Evolutionary conservation across 805 yeast genomes (phyloP), one percentile per base, ranked within the genome.

Genomic region (Sungouiozyma ichnusensis): DNA sequence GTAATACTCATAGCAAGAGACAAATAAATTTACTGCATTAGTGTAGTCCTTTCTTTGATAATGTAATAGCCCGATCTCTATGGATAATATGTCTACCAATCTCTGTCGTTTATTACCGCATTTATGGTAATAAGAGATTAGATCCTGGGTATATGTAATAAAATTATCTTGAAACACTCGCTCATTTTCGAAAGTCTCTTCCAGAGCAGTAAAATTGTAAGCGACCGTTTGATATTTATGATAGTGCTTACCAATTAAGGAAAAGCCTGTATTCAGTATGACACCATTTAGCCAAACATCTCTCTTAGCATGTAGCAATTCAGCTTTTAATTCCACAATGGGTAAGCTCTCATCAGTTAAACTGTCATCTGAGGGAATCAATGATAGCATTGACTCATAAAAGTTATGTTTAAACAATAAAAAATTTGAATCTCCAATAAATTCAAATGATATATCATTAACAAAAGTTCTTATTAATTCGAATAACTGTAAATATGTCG

Each of bases 61-160:
- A 45, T 81, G 78, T 15, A 86, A 60, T 9, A 82, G 55, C 0
- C 94, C 95, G 41, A 86, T 69, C 48, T 90, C 96, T 5, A 85
- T 75, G 1, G 88, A 78, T 14, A 92, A 66, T 3, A 80, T 67
- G 52, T 84, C 88, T 5, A 83, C 79, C 0, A 85, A 71, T 47
- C 90, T 71, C 14, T 77, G 72, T 43, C 85, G 68, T 31, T 48
- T 51, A 2, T 50, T 50, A 4, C 42, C 48, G 43, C 56, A 51
- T 13, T 45, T 34, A 37, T 43, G 45, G 32, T 44, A 51, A 11
- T 48, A 36, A 1, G 52, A 40, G 9, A 62, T 37, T 9, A 57
- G 36, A 20, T 51, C 50, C 42, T 75, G 76, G 0, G 95, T 84
- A 15, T 76, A 57, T 1, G 57, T 53, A 34, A 79, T 60, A 49